Conservation (phyloP, 768 basidiomycete genomes). For the Hydnomerulius pinastri region DNA sequence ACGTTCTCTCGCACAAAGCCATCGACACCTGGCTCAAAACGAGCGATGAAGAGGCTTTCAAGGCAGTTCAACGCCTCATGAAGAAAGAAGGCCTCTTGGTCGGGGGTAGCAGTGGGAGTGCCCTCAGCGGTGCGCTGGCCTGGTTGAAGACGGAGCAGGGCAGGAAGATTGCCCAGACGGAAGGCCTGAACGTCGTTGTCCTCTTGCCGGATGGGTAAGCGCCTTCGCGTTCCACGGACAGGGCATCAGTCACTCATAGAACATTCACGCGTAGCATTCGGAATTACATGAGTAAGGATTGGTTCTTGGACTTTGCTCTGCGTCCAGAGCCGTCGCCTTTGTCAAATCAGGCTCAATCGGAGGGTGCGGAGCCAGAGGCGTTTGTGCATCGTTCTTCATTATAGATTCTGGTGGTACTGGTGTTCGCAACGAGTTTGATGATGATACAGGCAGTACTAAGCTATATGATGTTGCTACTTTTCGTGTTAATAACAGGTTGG, state of each 20-base stretch:
- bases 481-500: too few relatives aligned
- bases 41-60: conserved; percentile 77
- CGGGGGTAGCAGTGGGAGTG: conserved; percentile 92
- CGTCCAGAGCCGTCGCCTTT: conserved; percentile 55
- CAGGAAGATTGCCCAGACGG: conserved; percentile 55
- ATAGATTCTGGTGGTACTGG: too few relatives aligned
- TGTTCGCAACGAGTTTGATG: too few relatives aligned
- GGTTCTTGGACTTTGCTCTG: conserved; percentile 79
- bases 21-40: conserved; percentile 89
- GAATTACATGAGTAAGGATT: conserved; percentile 93
- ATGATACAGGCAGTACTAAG: too few relatives aligned
- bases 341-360: neutral
- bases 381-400: conserved; percentile 8
- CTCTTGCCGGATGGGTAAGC: conserved; percentile 87
- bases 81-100: conserved; percentile 85
- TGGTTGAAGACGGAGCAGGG: conserved; percentile 81
- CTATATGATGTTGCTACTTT: too few relatives aligned
- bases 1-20: conserved; percentile 67
- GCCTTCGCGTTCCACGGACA: neutral
- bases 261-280: conserved; percentile 58
- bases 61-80: conserved; percentile 74
- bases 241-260: neutral
- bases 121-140: conserved; percentile 71
- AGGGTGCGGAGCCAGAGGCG: neutral
- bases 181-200: conserved; percentile 86